A percentile compares a stretch with the other conserved stretches of the same genome.
These are phyloP conservation scores for Trypanosoma rangeli DNA, from an alignment of 208 protist genomes.

Conservation along the genomic window DNA sequence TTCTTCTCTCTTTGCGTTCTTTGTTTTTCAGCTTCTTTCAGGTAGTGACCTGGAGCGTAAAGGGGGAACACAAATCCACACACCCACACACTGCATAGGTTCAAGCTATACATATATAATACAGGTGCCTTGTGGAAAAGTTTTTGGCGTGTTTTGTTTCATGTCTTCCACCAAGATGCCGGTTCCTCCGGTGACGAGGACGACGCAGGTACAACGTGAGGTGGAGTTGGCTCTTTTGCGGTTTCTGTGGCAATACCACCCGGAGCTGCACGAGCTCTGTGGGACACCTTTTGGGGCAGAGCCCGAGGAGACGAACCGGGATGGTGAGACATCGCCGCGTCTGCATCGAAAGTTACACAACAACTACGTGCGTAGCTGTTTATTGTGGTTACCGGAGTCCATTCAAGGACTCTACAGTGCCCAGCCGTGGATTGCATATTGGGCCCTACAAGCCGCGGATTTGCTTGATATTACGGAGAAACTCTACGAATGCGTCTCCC, in stretches of 20 bases:
- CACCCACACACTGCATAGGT: conserved; percentile 2
- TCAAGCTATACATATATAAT: conserved; percentile 22
- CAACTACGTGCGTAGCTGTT: conserved; percentile 32
- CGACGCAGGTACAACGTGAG: conserved; percentile 51
- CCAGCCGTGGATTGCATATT: conserved; percentile 83
- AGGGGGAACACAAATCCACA: no score
- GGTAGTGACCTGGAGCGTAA: no score
- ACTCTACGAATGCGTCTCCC: conserved; percentile 40
- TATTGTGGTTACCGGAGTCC: conserved; percentile 24
- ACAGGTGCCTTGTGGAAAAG: neutral
- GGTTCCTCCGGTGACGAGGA: conserved; percentile 29
- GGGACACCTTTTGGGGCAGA: conserved; percentile 33
- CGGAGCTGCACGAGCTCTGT: conserved; percentile 52
- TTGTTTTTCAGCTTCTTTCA: no score
- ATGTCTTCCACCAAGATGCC: neutral
- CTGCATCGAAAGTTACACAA: conserved; percentile 35
- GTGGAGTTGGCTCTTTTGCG: conserved; percentile 59
- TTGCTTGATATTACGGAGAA: conserved; percentile 53
- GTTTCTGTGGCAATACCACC: conserved; percentile 42
- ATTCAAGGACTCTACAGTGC: conserved; percentile 49
- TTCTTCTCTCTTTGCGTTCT: no score
- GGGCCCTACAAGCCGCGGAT: conserved; percentile 74
- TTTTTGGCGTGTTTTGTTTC: neutral
- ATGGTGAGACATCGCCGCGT: neutral
- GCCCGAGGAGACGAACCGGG: neutral